These are phyloP conservation scores for Limnanthes douglasii DNA, from an alignment of 345 rosid genomes.

Conservation along the genomic window DNA sequence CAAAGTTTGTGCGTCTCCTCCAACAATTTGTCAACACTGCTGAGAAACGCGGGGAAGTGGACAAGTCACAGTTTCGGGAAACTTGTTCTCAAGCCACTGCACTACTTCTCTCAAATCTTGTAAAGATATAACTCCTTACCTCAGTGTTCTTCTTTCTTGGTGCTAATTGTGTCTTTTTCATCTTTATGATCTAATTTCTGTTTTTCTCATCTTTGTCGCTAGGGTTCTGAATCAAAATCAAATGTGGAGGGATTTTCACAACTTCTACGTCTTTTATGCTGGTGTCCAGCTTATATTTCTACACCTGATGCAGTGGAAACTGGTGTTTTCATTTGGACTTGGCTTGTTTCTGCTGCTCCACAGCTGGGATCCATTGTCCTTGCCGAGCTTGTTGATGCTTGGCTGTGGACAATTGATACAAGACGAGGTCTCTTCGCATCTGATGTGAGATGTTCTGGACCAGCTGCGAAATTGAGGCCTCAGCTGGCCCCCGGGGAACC, in stretches of 20 bases:
- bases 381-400: slow-evolving; percentile 99
- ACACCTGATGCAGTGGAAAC: slow-evolving; percentile 95
- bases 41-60: slow-evolving; percentile 87
- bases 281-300: slow-evolving; percentile 99
- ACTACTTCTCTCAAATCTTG: slow-evolving; percentile 88
- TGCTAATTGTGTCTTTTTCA: slow-evolving; percentile 4
- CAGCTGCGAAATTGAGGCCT: slow-evolving; percentile 91
- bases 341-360: slow-evolving; percentile 99
- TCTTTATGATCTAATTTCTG: slow-evolving; percentile 8
- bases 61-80: slow-evolving; percentile 76
- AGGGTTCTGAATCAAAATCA: slow-evolving; percentile 67
- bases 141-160: slow-evolving; percentile 1
- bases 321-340: slow-evolving; percentile 95
- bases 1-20: slow-evolving; percentile 76
- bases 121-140: slow-evolving; percentile 15
- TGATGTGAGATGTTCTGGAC: slow-evolving; percentile 70
- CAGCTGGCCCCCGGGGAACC: slow-evolving; percentile 96
- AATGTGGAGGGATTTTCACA: slow-evolving; percentile 87
- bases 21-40: slow-evolving; percentile 84
- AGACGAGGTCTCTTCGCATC: slow-evolving; percentile 96
- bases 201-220: slow-evolving; percentile 11
- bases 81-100: slow-evolving; percentile 96
- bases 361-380: slow-evolving; percentile 86
- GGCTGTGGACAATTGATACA: slow-evolving; percentile 99
- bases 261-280: slow-evolving; percentile 91